A percentile compares a stretch with the other conserved stretches of the same genome.
Conservation (phyloP, 192 early-diverging fungal species). For the Ramicandelaber brevisporus region DNA sequence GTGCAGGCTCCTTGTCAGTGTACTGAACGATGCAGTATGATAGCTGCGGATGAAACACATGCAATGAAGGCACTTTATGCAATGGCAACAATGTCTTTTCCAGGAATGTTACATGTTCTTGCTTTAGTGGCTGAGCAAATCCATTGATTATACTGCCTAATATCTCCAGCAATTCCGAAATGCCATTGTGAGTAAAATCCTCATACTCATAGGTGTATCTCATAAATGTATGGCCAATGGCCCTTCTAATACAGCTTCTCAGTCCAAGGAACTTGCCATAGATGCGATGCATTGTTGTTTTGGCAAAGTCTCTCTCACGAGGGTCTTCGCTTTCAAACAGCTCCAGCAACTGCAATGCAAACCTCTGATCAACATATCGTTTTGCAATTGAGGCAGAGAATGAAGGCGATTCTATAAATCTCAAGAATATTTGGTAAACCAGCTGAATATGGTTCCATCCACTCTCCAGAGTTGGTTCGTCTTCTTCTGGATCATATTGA, state of each 20-base stretch:
- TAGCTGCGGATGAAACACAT: constrained; percentile 89
- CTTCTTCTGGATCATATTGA: constrained; percentile 96
- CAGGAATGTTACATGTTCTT: constrained; percentile 95
- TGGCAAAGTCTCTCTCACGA: constrained; percentile 92
- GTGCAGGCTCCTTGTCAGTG: constrained; percentile 83
- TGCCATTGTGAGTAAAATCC: constrained; percentile 88
- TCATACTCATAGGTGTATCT: constrained; percentile 95
- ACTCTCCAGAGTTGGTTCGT: constrained; percentile 88
- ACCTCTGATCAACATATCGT: constrained; percentile 87
- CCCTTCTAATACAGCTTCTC: constrained; percentile 85
- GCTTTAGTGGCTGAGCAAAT: constrained; percentile 93
- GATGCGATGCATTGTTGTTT: constrained; percentile 91
- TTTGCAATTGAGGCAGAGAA: constrained; percentile 94
- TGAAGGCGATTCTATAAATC: constrained; percentile 93
- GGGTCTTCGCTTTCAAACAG: constrained; percentile 99
- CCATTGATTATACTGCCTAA: constrained; percentile 99
- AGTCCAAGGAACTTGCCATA: constrained; percentile 97
- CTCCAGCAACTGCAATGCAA: constrained; percentile 65
- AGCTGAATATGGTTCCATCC: constrained; percentile 97
- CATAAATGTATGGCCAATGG: constrained; percentile 98
- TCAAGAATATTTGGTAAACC: constrained; percentile 94
- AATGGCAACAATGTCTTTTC: constrained; percentile 79
- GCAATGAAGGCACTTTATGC: constrained; percentile 88
- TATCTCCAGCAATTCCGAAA: constrained; percentile 95
- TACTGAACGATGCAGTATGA: constrained; percentile 98